phyloP scores from a whole-genome alignment of 495 filamentous ascomycete genomes.

The Zalerion maritima region DNA sequence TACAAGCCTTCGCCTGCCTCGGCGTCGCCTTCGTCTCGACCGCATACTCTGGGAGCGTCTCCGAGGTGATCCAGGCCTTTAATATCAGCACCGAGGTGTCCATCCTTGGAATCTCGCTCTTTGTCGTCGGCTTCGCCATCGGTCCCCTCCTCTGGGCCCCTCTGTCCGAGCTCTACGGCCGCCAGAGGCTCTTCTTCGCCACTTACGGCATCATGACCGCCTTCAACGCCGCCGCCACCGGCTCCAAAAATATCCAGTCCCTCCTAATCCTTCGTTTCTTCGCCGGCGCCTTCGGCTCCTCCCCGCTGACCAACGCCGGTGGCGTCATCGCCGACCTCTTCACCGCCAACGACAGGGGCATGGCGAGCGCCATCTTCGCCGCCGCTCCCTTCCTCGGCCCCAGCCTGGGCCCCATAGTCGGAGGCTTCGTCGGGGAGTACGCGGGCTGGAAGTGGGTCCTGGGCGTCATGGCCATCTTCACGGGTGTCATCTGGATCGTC shows the following conservation, averaged over 20 bases:
- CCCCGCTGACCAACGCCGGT: slow-evolving; percentile 56
- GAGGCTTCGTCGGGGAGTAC: slow-evolving; percentile 45
- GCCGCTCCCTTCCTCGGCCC: slow-evolving; percentile 57
- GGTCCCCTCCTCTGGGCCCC: slow-evolving; percentile 55
- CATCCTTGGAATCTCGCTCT: slow-evolving; percentile 56
- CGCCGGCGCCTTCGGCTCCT: slow-evolving; percentile 63
- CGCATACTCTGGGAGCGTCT: slow-evolving; percentile 57
- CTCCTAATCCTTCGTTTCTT: slow-evolving; percentile 67
- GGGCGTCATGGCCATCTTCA: slow-evolving; percentile 55
- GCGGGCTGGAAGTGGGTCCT: slow-evolving; percentile 55
- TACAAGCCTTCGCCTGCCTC: slow-evolving; percentile 53
- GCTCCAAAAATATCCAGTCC: slow-evolving; percentile 45
- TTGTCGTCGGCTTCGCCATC: slow-evolving; percentile 59
- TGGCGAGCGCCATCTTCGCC: slow-evolving; percentile 50
- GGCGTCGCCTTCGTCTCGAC: slow-evolving; percentile 66
- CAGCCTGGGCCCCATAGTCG: slow-evolving; percentile 33
- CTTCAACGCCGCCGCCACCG: slow-evolving; percentile 53
- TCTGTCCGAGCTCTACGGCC: slow-evolving; percentile 56
- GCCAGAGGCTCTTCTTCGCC: slow-evolving; percentile 51
- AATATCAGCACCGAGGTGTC: slow-evolving; percentile 43
- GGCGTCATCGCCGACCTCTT: slow-evolving; percentile 71
- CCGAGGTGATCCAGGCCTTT: slow-evolving; percentile 45
- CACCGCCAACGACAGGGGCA: slow-evolving; percentile 42
- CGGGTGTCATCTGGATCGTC: slow-evolving; percentile 43
- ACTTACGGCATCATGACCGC: slow-evolving; percentile 50